These are phyloP conservation scores for Akebia trifoliata DNA, from an alignment of 164 flowering plant genomes.

Conservation along the genomic window DNA sequence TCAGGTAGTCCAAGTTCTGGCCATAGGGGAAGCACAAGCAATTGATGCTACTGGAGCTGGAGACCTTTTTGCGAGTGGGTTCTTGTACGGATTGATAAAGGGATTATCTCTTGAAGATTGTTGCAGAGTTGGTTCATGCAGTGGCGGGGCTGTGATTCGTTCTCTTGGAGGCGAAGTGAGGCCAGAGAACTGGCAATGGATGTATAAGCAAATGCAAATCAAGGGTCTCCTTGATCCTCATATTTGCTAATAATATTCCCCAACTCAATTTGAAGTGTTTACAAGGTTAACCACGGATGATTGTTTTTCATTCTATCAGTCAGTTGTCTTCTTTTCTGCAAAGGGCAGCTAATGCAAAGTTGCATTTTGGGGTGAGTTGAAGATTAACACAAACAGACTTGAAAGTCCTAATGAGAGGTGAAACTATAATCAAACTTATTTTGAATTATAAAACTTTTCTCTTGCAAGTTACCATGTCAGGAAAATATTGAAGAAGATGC, in stretches of 20 bases:
- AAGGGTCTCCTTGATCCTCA: slow-evolving; percentile 65
- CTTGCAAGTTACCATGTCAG: no score
- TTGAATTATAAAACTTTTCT: no score
- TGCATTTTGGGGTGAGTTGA: slow-evolving; percentile 11
- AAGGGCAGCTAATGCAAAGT: slow-evolving; percentile 1
- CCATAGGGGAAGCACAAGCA: slow-evolving; percentile 63
- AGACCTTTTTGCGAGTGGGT: slow-evolving; percentile 91
- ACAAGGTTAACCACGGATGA: background rate
- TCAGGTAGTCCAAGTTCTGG: slow-evolving; percentile 74
- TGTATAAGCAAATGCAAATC: slow-evolving; percentile 79
- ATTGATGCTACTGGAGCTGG: slow-evolving; percentile 97
- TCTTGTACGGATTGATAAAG: slow-evolving; percentile 77
- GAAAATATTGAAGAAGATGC: no score
- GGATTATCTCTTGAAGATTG: slow-evolving; percentile 81
- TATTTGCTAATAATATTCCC: slow-evolving; percentile 14
- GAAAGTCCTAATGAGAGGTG: background rate
- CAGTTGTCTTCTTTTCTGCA: background rate
- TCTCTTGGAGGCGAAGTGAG: slow-evolving; percentile 92
- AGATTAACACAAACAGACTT: background rate
- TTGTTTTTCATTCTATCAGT: background rate
- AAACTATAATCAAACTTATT: no score
- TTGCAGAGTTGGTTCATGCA: slow-evolving; percentile 85
- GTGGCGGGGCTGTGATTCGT: slow-evolving; percentile 86
- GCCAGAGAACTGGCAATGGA: slow-evolving; percentile 89
- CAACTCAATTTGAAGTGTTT: background rate